Conservation (phyloP, 2,329 filamentous ascomycete species). For the Diaporthe ilicicola region DNA sequence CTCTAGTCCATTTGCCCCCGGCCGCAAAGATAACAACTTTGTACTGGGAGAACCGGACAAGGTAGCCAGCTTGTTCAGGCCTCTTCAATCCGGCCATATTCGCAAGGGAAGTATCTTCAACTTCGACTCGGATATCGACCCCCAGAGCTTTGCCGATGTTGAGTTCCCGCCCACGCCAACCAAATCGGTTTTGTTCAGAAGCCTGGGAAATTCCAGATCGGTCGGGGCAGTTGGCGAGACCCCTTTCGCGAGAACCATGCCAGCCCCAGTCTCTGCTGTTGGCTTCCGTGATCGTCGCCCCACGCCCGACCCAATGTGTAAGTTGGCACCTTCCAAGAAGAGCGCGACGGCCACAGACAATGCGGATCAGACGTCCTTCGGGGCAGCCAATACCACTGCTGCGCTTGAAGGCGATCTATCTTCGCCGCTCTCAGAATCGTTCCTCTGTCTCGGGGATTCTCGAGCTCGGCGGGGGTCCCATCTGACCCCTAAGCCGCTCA, state of each 20-base stretch:
- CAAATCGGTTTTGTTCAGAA: slow-evolving; percentile 65
- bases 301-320: slow-evolving; percentile 47
- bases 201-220: slow-evolving; percentile 36
- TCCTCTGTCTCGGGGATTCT: slow-evolving; percentile 50
- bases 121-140: slow-evolving; percentile 74
- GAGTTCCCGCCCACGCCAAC: slow-evolving; percentile 95
- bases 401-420: slow-evolving; percentile 37
- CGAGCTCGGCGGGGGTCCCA: slow-evolving; percentile 44
- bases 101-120: slow-evolving; percentile 79
- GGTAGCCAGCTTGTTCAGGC: slow-evolving; percentile 73
- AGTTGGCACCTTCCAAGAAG: slow-evolving; percentile 47
- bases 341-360: slow-evolving; percentile 44
- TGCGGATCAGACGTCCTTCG: slow-evolving; percentile 16
- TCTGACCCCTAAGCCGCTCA: slow-evolving; percentile 41
- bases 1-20: slow-evolving; percentile 74
- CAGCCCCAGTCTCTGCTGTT: slow-evolving; percentile 52
- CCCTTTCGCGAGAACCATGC: slow-evolving; percentile 39
- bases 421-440: slow-evolving; percentile 38
- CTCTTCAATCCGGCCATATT: slow-evolving; percentile 55
- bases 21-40: slow-evolving; percentile 56
- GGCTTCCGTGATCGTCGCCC: slow-evolving; percentile 39
- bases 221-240: slow-evolving; percentile 33
- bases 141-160: slow-evolving; percentile 55
- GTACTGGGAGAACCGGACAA: slow-evolving; percentile 62
- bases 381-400: slow-evolving; percentile 43